Conservation (phyloP, 805 yeast species). For the Ogataea zsoltii region DNA sequence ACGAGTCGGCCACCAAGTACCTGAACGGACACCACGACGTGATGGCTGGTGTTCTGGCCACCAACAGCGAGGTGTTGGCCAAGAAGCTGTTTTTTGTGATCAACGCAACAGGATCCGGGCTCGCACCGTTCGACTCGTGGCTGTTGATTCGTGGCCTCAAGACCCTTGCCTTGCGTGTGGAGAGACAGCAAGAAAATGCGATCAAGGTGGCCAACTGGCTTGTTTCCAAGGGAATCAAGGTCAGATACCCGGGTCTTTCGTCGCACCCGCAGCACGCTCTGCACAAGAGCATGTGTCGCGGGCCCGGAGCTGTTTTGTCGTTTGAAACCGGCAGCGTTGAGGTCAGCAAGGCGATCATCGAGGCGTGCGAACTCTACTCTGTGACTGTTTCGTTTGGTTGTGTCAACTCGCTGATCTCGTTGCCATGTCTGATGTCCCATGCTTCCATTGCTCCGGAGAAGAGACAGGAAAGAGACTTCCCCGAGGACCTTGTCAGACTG, state of each 20-base stretch:
- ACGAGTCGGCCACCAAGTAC: slow-evolving; percentile 92
- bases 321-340: slow-evolving; percentile 81
- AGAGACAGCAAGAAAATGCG: slow-evolving; percentile 85
- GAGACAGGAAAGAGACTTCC: slow-evolving; percentile 84
- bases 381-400: slow-evolving; percentile 94
- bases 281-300: slow-evolving; percentile 74
- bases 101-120: slow-evolving; percentile 88
- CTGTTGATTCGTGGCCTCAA: slow-evolving; percentile 83
- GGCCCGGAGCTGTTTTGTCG: slow-evolving; percentile 87
- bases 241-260: slow-evolving; percentile 82
- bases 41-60: slow-evolving; percentile 92
- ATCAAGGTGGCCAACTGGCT: slow-evolving; percentile 73
- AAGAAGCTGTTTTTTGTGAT: slow-evolving; percentile 72
- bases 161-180: slow-evolving; percentile 82
- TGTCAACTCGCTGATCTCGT: slow-evolving; percentile 86
- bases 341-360: slow-evolving; percentile 70
- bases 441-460: slow-evolving; percentile 92
- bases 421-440: slow-evolving; percentile 96
- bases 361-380: slow-evolving; percentile 73
- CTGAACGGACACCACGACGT: slow-evolving; percentile 94
- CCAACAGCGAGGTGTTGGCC: slow-evolving; percentile 61
- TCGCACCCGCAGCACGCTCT: slow-evolving; percentile 80
- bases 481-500: slow-evolving; percentile 86
- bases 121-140: slow-evolving; percentile 94
- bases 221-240: slow-evolving; percentile 65